Evolutionary conservation across 129 eudicot genomes (phyloP).

Genomic region (Tanacetum coccineum): DNA sequence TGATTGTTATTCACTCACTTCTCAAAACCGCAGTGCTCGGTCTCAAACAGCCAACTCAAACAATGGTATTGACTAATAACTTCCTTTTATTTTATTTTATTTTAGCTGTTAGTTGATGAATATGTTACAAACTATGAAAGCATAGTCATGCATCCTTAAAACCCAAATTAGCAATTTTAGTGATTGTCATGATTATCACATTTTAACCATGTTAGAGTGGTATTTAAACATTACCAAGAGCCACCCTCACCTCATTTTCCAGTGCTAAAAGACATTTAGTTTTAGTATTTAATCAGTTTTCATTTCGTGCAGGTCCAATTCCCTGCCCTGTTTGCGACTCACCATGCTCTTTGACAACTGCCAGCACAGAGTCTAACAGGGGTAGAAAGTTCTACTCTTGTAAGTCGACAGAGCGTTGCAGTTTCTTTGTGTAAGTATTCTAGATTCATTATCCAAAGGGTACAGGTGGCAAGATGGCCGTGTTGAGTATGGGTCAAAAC

Average conservation of each 20-base stretch:
- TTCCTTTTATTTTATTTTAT: not conserved
- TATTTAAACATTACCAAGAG: no score
- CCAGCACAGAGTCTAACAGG: slow-evolving; percentile 81
- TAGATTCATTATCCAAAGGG: not conserved
- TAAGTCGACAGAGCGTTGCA: slow-evolving; percentile 42
- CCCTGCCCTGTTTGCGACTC: slow-evolving; percentile 67
- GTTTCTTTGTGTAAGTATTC: slow-evolving; percentile 79
- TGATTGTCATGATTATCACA: no score
- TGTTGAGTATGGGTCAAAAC: not conserved
- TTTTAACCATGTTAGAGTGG: no score
- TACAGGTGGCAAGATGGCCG: not conserved
- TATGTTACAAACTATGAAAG: not conserved
- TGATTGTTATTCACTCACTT: slow-evolving; percentile 53
- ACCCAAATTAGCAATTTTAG: no score
- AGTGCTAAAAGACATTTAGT: no score
- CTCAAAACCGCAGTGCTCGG: slow-evolving; percentile 53
- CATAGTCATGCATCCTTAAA: not conserved
- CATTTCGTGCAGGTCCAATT: slow-evolving; percentile 53
- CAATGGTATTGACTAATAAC: slow-evolving; percentile 35
- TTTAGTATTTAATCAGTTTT: not conserved
- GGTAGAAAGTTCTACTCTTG: slow-evolving; percentile 49
- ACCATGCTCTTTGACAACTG: slow-evolving; percentile 64
- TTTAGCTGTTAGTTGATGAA: not conserved
- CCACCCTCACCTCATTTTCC: no score
- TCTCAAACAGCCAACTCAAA: slow-evolving; percentile 38